Base-by-base conservation (phyloP, 306 rosid species). In the Cicer cuneatum region DNA sequence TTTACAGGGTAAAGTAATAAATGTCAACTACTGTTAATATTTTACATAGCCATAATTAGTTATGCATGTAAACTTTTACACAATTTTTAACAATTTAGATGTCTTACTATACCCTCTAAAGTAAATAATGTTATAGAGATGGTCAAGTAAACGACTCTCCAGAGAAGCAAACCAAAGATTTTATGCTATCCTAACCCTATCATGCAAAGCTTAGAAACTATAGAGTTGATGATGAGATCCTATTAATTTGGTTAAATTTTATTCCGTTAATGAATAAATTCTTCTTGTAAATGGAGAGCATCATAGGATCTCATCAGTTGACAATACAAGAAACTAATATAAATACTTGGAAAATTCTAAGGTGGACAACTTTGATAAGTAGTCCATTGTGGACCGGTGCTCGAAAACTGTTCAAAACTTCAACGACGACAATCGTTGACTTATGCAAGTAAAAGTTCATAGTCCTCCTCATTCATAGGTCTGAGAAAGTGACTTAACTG, bases 121-220 rank as follows among this genome's bases (percentile, higher is more conserved):
- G 38, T 14, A 38, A 62, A 62, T 38, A 13, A 62, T 10, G 8
- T 37, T n/a, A 37, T 38, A 39, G 39, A 39, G 48, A 33, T 1
- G 41, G 19, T 16, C 19, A 62, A 62, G 52, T 21, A 13, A 74
- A 49, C 38, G 45, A 63, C 10, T 21, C 62, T 56, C 38, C 58
- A 40, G 19, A 63, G 33, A 47, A 47, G 37, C 47, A 39, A 38
- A 41, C 48, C 49, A 42, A 39, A 15, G 51, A 15, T 74, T 60
- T 47, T 40, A 59, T 24, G 35, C 59, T 56, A 39, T 42, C 69
- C 14, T 15, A 49, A 9, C 12, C 67, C 18, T 7, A 76, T 45
- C 21, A 57, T 67, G 49, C 48, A 68, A 74, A 40, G 43, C 51
- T 18, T 24, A 41, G 60, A 48, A 49, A 51, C 72, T 60, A 52